Base-by-base conservation (phyloP, 1,284 basidiomycete genomes). In the Trichosporon coremiiforme region DNA sequence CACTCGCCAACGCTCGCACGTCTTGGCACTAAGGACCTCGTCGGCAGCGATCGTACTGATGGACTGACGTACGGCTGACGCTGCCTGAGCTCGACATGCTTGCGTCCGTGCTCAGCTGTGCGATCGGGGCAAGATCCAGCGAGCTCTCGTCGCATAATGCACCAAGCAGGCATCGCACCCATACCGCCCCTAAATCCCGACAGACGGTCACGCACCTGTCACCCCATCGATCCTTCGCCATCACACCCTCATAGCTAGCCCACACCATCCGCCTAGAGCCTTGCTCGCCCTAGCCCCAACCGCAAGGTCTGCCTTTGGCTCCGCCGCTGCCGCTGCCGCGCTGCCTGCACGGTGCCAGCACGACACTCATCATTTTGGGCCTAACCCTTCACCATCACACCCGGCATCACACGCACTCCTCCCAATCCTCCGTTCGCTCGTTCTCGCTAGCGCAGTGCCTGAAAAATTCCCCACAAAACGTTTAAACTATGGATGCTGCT, bases 381-480 rank as follows among this genome's bases (percentile, higher is more conserved):
- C 57, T 20, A 60, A 60, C 57, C 47, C 17, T 35, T 31, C 15
- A 9, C 31, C 57, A 60, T 60, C 57, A 60, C 57, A 60, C 31
- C 31, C 31, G 57, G 29, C 29, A 31, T 33, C 31, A 33, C 22
- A 60, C 57, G 47, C 47, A 53, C 57, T 60, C 57, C 29, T n/a
- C 17, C 57, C 29, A 7, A 57, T 33, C 57, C 15, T 60, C 31
- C 57, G 57, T 35, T 33, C 25, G 25, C 53, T 31, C 53, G 31
- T 33, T 4, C 57, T n/a, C 29, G 29, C 17, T 31, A n/a, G 57
- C 57, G 31, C 57, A 25, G 53, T 55, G 22, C 53, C 53, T 55
- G 53, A 55, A 55, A 55, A 25, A 10, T 29, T 60, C 57, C 57
- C 57, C 57, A 60, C 29, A 35, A 35, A 60, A 60, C 29, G 57